A percentile compares a stretch with the other conserved stretches of the same genome.
phyloP scores from a whole-genome alignment of 176 grass and related monocot genomes.

The Zoysia pacifica region DNA sequence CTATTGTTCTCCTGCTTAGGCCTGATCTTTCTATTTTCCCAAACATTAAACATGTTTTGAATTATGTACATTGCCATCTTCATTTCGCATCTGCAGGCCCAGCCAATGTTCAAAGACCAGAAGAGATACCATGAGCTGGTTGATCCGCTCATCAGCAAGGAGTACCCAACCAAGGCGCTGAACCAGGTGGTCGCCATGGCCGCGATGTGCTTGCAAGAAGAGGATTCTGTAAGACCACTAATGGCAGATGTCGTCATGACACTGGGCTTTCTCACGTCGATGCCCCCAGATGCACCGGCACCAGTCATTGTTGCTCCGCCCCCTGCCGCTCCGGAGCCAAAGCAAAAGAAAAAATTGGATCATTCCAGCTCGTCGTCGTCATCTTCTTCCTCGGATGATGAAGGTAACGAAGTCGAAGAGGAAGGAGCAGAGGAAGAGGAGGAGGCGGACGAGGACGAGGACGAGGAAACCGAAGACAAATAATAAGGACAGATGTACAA shows the following conservation, averaged over 20 bases:
- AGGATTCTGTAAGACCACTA: conserved; percentile 70
- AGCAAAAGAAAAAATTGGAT: conserved; percentile 9
- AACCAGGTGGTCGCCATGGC: conserved; percentile 92
- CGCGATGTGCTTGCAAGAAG: conserved; percentile 95
- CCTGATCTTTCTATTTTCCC: neutral
- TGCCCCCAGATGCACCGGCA: conserved; percentile 37
- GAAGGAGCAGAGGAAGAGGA: no score
- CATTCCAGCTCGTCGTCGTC: conserved; percentile 32
- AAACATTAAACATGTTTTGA: neutral
- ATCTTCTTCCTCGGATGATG: conserved; percentile 33
- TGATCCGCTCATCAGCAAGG: conserved; percentile 65
- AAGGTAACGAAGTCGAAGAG: neutral
- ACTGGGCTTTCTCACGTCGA: conserved; percentile 65
- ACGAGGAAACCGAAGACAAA: conserved; percentile 35
- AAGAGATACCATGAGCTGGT: conserved; percentile 86
- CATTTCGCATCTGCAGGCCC: conserved; percentile 44
- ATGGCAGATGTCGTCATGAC: conserved; percentile 87
- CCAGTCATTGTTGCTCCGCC: conserved; percentile 17
- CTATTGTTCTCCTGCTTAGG: neutral
- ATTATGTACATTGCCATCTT: neutral
- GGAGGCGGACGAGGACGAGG: neutral
- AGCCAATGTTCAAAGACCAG: conserved; percentile 87
- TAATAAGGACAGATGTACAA: conserved; percentile 16
- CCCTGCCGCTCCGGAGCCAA: neutral
- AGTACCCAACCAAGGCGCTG: conserved; percentile 69